phyloP scores from a whole-genome alignment of 768 basidiomycete species.

The Termitomyces bulborhizus region DNA sequence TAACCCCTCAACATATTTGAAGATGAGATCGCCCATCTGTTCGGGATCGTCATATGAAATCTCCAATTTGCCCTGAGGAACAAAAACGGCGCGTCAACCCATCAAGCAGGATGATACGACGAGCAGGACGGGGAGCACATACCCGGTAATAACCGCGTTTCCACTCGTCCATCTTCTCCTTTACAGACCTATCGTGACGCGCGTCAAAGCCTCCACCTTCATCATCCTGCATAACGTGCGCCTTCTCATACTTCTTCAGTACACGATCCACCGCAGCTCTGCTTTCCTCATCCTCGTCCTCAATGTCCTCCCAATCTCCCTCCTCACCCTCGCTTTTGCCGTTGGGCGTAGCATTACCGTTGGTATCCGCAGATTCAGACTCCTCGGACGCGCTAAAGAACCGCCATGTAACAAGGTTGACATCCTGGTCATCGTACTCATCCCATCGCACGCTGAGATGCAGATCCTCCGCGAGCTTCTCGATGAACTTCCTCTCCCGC shows the following conservation, averaged over 20 bases:
- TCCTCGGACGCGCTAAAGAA: conserved; percentile 42
- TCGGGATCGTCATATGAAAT: conserved; percentile 69
- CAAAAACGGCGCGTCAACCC: background rate
- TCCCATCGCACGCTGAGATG: conserved; percentile 87
- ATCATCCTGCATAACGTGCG: conserved; percentile 67
- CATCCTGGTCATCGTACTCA: conserved; percentile 81
- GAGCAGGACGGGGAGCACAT: conserved; percentile 7
- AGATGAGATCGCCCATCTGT: conserved; percentile 65
- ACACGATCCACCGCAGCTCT: conserved; percentile 73
- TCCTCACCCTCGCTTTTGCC: conserved; percentile 24
- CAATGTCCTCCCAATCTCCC: conserved; percentile 50
- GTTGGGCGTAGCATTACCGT: conserved; percentile 15
- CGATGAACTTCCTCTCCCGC: conserved; percentile 75
- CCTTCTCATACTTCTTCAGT: conserved; percentile 82
- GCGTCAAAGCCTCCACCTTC: conserved; percentile 75
- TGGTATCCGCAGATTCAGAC: conserved; percentile 22
- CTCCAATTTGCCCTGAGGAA: conserved; percentile 72
- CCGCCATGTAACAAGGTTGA: conserved; percentile 66
- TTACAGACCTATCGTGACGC: conserved; percentile 62
- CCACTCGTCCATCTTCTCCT: conserved; percentile 90
- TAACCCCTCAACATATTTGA: conserved; percentile 84
- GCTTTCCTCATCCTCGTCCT: conserved; percentile 63
- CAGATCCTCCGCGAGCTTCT: conserved; percentile 67
- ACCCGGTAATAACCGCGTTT: conserved; percentile 88
- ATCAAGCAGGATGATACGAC: background rate